Conservation (phyloP, 768 basidiomycete genomes). For the Cubamyces sp. region DNA sequence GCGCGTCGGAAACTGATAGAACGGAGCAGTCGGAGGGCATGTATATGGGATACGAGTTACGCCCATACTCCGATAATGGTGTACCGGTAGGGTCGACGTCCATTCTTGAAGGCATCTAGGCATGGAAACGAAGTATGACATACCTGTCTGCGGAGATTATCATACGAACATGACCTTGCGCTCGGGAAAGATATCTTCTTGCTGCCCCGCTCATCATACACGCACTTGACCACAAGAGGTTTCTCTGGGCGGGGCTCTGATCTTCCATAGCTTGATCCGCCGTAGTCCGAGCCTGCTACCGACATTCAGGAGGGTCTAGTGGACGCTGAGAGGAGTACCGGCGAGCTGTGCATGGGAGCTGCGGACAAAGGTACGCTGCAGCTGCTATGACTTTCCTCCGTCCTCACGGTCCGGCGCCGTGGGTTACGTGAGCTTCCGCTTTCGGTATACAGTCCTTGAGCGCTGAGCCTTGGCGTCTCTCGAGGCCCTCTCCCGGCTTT, state of each 20-base stretch:
- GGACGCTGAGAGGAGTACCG: constrained; percentile 1
- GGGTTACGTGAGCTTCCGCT: constrained; percentile 5
- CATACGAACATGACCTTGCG: constrained; percentile 78
- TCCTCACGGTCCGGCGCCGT: constrained; percentile 8
- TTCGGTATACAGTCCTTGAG: neutral
- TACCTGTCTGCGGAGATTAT: constrained; percentile 75
- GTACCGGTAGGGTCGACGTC: no score
- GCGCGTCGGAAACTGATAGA: no score
- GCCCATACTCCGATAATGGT: no score
- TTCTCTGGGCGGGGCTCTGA: constrained; percentile 65
- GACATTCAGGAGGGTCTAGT: constrained; percentile 25
- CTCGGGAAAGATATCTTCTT: constrained; percentile 82
- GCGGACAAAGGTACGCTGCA: neutral
- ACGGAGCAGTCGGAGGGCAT: no score
- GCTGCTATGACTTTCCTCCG: neutral
- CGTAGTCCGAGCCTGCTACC: constrained; percentile 32
- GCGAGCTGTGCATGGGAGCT: constrained; percentile 25
- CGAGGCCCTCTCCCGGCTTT: no score
- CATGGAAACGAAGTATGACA: constrained; percentile 28
- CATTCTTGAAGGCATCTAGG: neutral
- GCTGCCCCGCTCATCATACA: constrained; percentile 64
- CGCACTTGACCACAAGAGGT: constrained; percentile 82
- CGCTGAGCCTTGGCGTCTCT: no score
- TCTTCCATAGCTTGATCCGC: constrained; percentile 30
- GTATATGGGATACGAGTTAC: no score